Evolutionary conservation across 2,329 filamentous ascomycete species (phyloP), one percentile per base, ranked within the genome.

Genomic region (Diaporthe caulivora): DNA sequence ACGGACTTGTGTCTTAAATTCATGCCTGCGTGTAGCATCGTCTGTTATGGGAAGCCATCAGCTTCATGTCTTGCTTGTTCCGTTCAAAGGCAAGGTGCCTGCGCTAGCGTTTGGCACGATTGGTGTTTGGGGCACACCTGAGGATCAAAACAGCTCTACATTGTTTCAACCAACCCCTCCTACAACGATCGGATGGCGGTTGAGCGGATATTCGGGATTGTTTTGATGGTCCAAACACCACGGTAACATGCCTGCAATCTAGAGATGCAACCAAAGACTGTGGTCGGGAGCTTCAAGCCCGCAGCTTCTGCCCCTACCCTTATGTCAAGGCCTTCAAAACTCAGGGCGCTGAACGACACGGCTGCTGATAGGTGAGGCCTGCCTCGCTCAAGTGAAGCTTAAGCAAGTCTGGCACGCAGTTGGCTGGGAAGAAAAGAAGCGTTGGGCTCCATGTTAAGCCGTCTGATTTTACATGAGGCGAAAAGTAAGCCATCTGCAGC

Each of bases 81-180:
- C 44, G 31, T 51, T 18, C 10, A 40, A 2, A 53, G 62, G 15
- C 31, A 34, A 26, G 44, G 44, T 65, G 44, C 21, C 31, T 51
- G 21, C 21, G 44, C 44, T 65, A 51, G 51, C 37, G 29, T 53
- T 65, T 51, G 44, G 62, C 29, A 65, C 62, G 24, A 29, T 31
- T n/a, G 31, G 17, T 65, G 62, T 65, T 51, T 65, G 44, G 58
- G 44, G 62, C 62, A 65, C 62, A 65, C 21, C 31, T 51, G 44
- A 65, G 62, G 62, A 65, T 49, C 29, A 24, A 51, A 65, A 65
- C 51, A 65, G 62, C 62, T 51, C 62, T 51, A 31, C 21, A 18
- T 37, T 65, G 62, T 65, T 65, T 65, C 62, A 65, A 65, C 62
- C 47, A 21, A 53, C 31, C 62, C 62, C 44, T 49, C 51, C 62